Evolutionary conservation across 495 filamentous ascomycete genomes (phyloP).

Genomic region (Terfezia boudieri): DNA sequence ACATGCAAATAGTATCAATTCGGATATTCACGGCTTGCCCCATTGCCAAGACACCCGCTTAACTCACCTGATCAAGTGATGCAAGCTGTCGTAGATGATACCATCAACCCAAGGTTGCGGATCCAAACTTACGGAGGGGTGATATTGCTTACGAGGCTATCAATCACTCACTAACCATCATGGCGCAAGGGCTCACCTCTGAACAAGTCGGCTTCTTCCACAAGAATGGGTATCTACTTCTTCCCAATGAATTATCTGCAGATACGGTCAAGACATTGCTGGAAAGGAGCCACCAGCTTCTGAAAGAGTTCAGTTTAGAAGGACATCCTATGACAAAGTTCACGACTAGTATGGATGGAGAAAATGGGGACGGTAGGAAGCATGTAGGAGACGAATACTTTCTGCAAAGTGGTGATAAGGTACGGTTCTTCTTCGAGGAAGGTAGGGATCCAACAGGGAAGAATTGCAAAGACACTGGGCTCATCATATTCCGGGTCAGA

Average conservation of each 20-base stretch:
- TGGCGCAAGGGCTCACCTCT: slow-evolving; percentile 35
- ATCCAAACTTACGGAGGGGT: too few relatives aligned
- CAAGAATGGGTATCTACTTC: slow-evolving; percentile 70
- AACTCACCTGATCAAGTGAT: too few relatives aligned
- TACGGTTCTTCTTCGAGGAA: slow-evolving; percentile 95
- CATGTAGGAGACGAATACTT: slow-evolving; percentile 97
- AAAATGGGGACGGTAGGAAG: slow-evolving; percentile 16
- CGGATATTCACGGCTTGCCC: too few relatives aligned
- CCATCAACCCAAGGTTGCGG: too few relatives aligned
- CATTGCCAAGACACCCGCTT: too few relatives aligned
- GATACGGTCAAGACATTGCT: slow-evolving; percentile 46
- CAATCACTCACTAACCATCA: background rate
- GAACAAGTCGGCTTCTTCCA: slow-evolving; percentile 51
- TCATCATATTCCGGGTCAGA: slow-evolving; percentile 20
- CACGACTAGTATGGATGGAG: slow-evolving; percentile 40
- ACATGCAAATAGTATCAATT: too few relatives aligned
- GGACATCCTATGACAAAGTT: slow-evolving; percentile 85
- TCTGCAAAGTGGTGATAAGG: slow-evolving; percentile 63
- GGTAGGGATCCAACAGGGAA: slow-evolving; percentile 19
- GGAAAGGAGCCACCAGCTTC: slow-evolving; percentile 45
- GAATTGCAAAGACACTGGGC: background rate
- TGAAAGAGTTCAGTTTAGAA: slow-evolving; percentile 49
- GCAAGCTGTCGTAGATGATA: too few relatives aligned
- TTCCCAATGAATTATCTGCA: slow-evolving; percentile 51
- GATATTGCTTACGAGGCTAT: too few relatives aligned